Evolutionary conservation across 73 alveolate species (phyloP), one percentile per base, ranked within the genome.

Genomic region (Vitrella brassicaformis): DNA sequence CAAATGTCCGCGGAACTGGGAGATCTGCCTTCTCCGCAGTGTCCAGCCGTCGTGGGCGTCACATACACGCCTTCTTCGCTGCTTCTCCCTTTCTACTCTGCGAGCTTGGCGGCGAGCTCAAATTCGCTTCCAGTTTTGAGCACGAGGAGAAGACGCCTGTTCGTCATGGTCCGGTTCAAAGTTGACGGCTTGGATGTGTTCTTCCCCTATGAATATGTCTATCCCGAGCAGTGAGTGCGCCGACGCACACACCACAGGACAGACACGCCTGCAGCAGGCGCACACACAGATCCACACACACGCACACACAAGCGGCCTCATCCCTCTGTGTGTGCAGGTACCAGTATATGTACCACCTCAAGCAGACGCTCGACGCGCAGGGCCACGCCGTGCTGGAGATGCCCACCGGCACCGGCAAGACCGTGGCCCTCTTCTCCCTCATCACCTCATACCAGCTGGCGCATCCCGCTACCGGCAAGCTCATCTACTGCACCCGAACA

Each of bases 401-500:
- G 95, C 95, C 95, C 10, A 89, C 95, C 26, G 39, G 10, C 25
- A 29, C 71, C 67, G 82, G 82, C 29, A 89, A 89, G 83, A 89
- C 95, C 47, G 92, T 89, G 84, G 80, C 91, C 66, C 72, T 89
- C 31, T 83, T 89, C 71, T 82, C 95, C 0, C 68, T 89, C 71
- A 83, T 82, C 66, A 71, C 87, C 22, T 79, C 91, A 76, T 89
- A 79, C 73, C 87, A 81, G 66, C 72, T 71, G 82, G 85, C 84
- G 47, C 84, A 85, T 71, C 81, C 80, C 31, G 90, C 89, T 9
- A 70, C 67, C 19, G 87, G 75, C 30, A 89, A 88, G 81, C 84
- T 89, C 45, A 77, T 89, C 67, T 89, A 89, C 79, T 89, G 95
- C 89, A 89, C 95, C 25, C 87, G 95, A 30, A 89, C 95, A 25